Percentiles rank a stretch among this genome's conserved stretches.
phyloP scores from a whole-genome alignment of 2,329 filamentous ascomycete genomes.

The Ustilaginoidea virens region DNA sequence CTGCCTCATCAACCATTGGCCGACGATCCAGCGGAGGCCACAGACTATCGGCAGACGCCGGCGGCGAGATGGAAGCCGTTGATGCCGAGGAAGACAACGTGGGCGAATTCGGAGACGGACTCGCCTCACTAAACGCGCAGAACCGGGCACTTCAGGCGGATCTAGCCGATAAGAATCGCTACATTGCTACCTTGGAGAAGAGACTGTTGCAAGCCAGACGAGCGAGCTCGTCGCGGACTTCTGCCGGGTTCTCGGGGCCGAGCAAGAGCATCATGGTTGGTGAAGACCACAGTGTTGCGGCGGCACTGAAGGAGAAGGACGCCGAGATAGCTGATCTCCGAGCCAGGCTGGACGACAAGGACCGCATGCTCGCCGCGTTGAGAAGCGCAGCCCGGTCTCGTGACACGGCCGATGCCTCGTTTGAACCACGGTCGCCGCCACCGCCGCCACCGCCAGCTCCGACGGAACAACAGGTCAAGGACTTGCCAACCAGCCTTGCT shows the following conservation, averaged over 20 bases:
- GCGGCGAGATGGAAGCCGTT: conserved; percentile 19
- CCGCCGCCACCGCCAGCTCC: no score
- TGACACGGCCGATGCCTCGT: conserved; percentile 53
- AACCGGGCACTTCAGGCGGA: conserved; percentile 90
- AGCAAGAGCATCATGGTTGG: conserved; percentile 53
- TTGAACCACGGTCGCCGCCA: conserved; percentile 17
- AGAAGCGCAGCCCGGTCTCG: conserved; percentile 74
- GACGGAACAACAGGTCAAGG: conserved; percentile 6
- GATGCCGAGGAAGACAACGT: conserved; percentile 52
- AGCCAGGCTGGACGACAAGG: conserved; percentile 82
- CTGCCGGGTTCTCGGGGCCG: conserved; percentile 49
- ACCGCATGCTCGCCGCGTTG: conserved; percentile 79
- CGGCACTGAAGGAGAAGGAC: conserved; percentile 74
- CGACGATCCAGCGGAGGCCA: conserved; percentile 31
- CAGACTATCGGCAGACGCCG: conserved; percentile 26
- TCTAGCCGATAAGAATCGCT: conserved; percentile 89
- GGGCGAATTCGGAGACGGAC: conserved; percentile 77
- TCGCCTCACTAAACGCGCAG: conserved; percentile 67
- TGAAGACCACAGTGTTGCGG: conserved; percentile 62
- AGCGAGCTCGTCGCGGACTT: conserved; percentile 78
- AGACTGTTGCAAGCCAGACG: conserved; percentile 78
- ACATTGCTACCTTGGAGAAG: conserved; percentile 88
- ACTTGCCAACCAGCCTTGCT: conserved; percentile 10
- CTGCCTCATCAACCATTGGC: conserved; percentile 43
- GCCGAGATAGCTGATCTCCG: conserved; percentile 84